A percentile compares a stretch with the other conserved stretches of the same genome.
These are phyloP conservation scores for Beauveria varroae DNA, from an alignment of 2,329 filamentous ascomycete genomes.

Conservation along the genomic window DNA sequence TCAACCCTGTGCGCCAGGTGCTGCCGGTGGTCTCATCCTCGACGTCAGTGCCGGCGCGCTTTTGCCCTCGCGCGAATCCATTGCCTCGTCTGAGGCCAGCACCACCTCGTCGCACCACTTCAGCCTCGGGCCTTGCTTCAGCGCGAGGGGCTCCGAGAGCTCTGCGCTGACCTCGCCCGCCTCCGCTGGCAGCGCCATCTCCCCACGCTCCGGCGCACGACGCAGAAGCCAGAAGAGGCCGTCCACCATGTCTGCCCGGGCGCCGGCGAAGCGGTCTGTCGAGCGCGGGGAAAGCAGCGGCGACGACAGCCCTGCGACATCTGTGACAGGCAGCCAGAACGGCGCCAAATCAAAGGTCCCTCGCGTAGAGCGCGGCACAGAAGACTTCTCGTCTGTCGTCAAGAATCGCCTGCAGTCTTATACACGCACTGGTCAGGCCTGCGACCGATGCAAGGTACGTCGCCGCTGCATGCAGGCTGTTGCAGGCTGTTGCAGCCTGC, in stretches of 20 bases:
- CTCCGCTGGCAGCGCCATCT: constrained; percentile 5
- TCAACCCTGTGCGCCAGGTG: neutral
- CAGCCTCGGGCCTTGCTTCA: constrained; percentile 8
- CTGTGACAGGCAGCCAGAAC: constrained; percentile 3
- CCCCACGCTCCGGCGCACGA: constrained; percentile 2
- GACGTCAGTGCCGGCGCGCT: constrained; percentile 7
- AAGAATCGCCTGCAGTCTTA: constrained; percentile 49
- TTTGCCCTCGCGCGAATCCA: constrained; percentile 3
- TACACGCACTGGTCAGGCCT: constrained; percentile 42
- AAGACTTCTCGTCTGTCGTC: constrained; percentile 48
- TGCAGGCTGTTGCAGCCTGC: neutral
- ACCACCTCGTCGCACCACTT: neutral
- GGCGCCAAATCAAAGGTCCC: constrained; percentile 40
- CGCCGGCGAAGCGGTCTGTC: constrained; percentile 32
- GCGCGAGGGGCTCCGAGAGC: neutral
- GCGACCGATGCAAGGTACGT: constrained; percentile 14
- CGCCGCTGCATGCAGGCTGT: neutral
- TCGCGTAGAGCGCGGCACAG: constrained; percentile 38
- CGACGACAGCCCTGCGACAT: constrained; percentile 24
- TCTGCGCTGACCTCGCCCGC: constrained; percentile 5
- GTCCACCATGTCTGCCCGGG: constrained; percentile 6
- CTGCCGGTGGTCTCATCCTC: constrained; percentile 3
- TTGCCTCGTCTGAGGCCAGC: neutral
- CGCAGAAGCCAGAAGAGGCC: neutral
- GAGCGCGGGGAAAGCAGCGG: constrained; percentile 28